Conservation (phyloP, 2,329 filamentous ascomycete species). For the Hyphodiscus sp. region DNA sequence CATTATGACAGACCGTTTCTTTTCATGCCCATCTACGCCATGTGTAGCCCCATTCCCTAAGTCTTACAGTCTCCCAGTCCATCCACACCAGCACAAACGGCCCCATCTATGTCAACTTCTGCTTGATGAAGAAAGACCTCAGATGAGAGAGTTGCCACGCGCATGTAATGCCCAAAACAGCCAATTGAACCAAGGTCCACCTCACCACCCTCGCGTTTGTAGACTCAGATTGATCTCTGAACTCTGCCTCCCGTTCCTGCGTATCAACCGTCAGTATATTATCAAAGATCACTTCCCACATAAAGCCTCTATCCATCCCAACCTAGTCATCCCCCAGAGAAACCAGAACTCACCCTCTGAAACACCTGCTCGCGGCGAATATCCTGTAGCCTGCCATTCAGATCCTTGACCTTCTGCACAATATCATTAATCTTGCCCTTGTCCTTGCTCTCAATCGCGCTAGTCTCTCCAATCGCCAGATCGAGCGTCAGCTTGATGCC, state of each 20-base stretch:
- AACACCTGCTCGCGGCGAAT: constrained; percentile 94
- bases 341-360: constrained; percentile 61
- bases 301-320: background rate
- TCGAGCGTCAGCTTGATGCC: constrained; percentile 82
- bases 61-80: constrained; percentile 5
- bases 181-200: constrained; percentile 88
- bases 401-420: constrained; percentile 77
- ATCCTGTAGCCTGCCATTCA: constrained; percentile 81
- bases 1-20: constrained; percentile 1
- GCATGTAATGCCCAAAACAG: constrained; percentile 79
- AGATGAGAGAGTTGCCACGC: constrained; percentile 96
- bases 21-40: constrained; percentile 3
- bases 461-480: constrained; percentile 89
- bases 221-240: constrained; percentile 92
- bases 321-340: background rate
- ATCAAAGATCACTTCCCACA: background rate
- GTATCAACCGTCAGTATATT: constrained; percentile 6
- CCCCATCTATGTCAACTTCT: constrained; percentile 78
- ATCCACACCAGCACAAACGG: background rate
- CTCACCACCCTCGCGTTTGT: constrained; percentile 89
- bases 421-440: constrained; percentile 91
- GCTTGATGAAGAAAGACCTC: constrained; percentile 98
- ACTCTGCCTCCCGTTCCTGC: constrained; percentile 94
- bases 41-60: background rate
- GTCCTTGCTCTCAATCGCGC: constrained; percentile 86